phyloP scores from a whole-genome alignment of 116 monocot genomes.

The Zostera marina region DNA sequence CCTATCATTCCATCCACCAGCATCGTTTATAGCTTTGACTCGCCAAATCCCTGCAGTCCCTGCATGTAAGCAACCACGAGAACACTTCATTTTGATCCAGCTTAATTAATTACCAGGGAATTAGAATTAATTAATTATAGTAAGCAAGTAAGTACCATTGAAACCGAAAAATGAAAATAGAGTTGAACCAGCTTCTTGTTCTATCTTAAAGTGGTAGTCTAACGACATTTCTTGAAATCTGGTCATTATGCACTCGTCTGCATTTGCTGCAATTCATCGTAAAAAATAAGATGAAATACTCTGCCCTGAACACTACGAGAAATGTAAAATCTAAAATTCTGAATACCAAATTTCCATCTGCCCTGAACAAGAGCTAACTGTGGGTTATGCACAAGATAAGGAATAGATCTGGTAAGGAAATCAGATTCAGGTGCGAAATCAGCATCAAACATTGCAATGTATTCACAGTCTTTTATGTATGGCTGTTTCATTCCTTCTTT shows the following conservation, averaged over 20 bases:
- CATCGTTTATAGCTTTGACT: slow-evolving; percentile 15
- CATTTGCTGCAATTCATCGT: slow-evolving; percentile 21
- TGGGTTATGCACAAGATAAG: slow-evolving; percentile 22
- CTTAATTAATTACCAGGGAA: too few species aligned
- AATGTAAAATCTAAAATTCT: too few species aligned
- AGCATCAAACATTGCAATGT: slow-evolving; percentile 29
- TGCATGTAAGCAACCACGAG: not conserved
- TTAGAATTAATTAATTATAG: not conserved
- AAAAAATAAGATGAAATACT: too few species aligned
- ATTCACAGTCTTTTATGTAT: slow-evolving; percentile 21
- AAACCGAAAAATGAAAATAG: slow-evolving; percentile 18
- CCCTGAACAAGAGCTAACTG: slow-evolving; percentile 32
- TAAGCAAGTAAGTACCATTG: too few species aligned
- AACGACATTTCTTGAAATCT: slow-evolving; percentile 33
- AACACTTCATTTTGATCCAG: too few species aligned
- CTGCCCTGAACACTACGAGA: not conserved
- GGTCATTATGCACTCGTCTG: slow-evolving; percentile 20
- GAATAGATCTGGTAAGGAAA: slow-evolving; percentile 15
- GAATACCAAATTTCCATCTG: slow-evolving; percentile 67
- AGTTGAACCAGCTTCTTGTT: slow-evolving; percentile 20
- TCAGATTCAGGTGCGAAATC: slow-evolving; percentile 32
- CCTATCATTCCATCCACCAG: slow-evolving; percentile 45
- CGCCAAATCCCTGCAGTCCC: slow-evolving; percentile 44
- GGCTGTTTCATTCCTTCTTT: slow-evolving; percentile 20
- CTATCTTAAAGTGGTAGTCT: slow-evolving; percentile 26